Evolutionary conservation across 305 asterid genomes (phyloP).

Genomic region (Galium porrigens): DNA sequence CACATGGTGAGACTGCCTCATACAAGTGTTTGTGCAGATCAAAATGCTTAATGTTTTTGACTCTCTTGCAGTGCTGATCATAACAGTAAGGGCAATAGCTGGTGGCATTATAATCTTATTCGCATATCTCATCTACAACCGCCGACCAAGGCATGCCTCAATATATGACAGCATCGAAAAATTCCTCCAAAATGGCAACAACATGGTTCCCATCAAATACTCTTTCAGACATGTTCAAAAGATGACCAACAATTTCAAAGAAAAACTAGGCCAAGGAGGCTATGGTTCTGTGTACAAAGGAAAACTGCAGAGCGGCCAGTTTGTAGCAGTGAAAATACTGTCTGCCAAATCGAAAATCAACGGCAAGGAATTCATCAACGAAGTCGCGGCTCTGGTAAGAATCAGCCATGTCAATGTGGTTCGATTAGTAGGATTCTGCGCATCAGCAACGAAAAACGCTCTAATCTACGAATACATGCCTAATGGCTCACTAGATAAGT

Average conservation of each 20-base stretch:
- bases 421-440: not conserved
- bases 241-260: not conserved
- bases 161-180: not conserved
- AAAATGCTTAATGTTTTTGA: no score
- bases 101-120: not conserved
- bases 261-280: not conserved
- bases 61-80: not conserved
- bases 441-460: not conserved
- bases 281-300: constrained; percentile 6
- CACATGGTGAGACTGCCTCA: no score
- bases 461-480: not conserved
- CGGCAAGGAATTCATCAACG: not conserved
- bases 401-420: constrained; percentile 1
- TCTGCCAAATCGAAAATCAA: not conserved
- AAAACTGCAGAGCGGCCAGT: not conserved
- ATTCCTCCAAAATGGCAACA: not conserved
- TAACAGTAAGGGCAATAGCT: not conserved
- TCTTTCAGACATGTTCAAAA: not conserved
- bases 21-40: no score
- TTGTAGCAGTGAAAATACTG: not conserved
- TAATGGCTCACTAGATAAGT: constrained; percentile 2
- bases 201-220: constrained; percentile 1
- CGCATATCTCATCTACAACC: not conserved
- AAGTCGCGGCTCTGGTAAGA: not conserved
- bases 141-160: not conserved